Percentiles rank a stretch among this genome's conserved stretches.
Conservation (phyloP, 495 filamentous ascomycete species). For the Penicillium cosmopolitanum region DNA sequence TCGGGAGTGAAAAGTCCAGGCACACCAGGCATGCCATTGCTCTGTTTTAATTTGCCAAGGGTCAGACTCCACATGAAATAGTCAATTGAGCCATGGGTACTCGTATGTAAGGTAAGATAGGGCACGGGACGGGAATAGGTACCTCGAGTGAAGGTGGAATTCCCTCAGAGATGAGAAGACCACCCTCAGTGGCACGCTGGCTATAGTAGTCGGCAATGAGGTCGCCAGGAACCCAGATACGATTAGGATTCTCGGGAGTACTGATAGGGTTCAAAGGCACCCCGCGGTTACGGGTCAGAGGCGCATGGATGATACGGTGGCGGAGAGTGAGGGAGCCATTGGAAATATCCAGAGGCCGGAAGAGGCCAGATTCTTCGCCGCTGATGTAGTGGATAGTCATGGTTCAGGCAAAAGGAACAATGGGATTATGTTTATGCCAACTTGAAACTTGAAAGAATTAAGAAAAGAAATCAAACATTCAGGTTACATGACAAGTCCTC, state of each 20-base stretch:
- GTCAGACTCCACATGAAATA: slow-evolving; percentile 1
- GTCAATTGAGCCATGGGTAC: background rate
- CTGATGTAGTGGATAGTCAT: slow-evolving; percentile 31
- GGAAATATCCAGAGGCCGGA: slow-evolving; percentile 54
- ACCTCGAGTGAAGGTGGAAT: slow-evolving; percentile 54
- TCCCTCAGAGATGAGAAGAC: slow-evolving; percentile 59
- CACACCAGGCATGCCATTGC: slow-evolving; percentile 51
- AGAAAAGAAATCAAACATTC: slow-evolving; percentile 3
- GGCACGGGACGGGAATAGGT: slow-evolving; percentile 12
- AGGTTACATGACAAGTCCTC: background rate
- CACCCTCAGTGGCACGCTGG: slow-evolving; percentile 56
- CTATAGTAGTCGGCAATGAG: slow-evolving; percentile 58
- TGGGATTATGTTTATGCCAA: slow-evolving; percentile 7
- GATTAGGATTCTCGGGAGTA: slow-evolving; percentile 48
- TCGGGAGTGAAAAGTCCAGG: slow-evolving; percentile 53
- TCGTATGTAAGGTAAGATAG: background rate
- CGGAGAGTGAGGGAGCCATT: slow-evolving; percentile 52
- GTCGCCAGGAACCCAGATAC: slow-evolving; percentile 49
- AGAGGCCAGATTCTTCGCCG: slow-evolving; percentile 45
- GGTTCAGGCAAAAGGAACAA: slow-evolving; percentile 1
- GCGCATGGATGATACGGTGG: slow-evolving; percentile 59
- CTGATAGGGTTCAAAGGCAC: slow-evolving; percentile 40
- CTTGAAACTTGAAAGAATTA: background rate
- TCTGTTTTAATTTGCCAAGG: slow-evolving; percentile 19
- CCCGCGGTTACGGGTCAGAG: slow-evolving; percentile 57